phyloP scores from a whole-genome alignment of 768 basidiomycete species.

The Boletus coccyginus region DNA sequence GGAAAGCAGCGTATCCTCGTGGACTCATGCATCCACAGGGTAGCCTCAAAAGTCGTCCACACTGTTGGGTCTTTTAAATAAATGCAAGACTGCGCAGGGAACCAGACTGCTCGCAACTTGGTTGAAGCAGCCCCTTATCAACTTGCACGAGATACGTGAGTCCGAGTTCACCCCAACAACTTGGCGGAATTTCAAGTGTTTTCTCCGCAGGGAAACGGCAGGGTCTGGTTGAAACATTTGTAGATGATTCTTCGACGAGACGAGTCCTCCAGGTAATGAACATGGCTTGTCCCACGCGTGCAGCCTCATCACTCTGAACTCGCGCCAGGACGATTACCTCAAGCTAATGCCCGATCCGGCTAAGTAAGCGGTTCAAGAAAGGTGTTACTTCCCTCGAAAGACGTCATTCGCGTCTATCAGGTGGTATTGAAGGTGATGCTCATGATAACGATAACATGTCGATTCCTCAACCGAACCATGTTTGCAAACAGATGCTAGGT shows the following conservation, averaged over 20 bases:
- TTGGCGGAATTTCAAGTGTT: too few relatives aligned
- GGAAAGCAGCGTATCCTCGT: background rate
- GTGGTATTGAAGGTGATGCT: conserved; percentile 74
- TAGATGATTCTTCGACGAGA: conserved; percentile 73
- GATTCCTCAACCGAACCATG: background rate
- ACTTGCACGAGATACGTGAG: conserved; percentile 89
- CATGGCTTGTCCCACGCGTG: background rate
- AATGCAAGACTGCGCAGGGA: conserved; percentile 96
- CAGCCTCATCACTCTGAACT: background rate
- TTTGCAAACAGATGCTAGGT: conserved; percentile 60
- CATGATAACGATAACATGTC: background rate
- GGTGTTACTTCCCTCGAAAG: conserved; percentile 81
- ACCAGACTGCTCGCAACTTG: conserved; percentile 83
- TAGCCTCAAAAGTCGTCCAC: conserved; percentile 78
- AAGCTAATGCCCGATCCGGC: conserved; percentile 90
- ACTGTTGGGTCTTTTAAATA: conserved; percentile 85
- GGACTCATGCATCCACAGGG: conserved; percentile 35
- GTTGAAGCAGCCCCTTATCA: conserved; percentile 95
- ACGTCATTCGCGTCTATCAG: conserved; percentile 95
- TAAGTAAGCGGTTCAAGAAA: conserved; percentile 90
- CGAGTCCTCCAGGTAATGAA: conserved; percentile 64
- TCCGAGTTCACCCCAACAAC: conserved; percentile 14
- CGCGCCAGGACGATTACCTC: conserved; percentile 74
- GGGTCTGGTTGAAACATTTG: conserved; percentile 81
- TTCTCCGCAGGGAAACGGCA: conserved; percentile 74